Base-by-base conservation (phyloP, 176 grass and related monocot species). In the Zea luxurians region DNA sequence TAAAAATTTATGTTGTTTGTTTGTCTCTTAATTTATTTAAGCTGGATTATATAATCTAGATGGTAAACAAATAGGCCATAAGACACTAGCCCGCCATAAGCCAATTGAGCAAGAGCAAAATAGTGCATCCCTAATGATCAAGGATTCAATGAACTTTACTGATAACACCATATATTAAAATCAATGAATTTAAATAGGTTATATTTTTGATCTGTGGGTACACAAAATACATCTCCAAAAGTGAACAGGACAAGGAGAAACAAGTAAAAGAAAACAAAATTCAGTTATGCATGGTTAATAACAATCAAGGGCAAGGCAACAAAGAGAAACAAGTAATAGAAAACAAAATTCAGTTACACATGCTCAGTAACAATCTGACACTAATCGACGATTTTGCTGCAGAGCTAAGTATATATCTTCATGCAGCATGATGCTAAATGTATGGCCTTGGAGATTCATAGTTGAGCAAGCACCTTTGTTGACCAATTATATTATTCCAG, bases 361-460 rank as follows among this genome's bases (percentile, higher is more conserved):
- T 41, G 66, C 15, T 53, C 36, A 68, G 66, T 43, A 72, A 73
- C 13, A 20, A 57, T 71, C 10, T 21, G 48, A 58, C 64, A 65
- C 17, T 61, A 71, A 82, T 40, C 2, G 52, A 86, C 5, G 17
- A 71, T 82, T 87, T 71, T 72, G 82, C 85, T 77, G 63, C 37
- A 70, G 66, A 70, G 16, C 41, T 35, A 40, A 41, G 48, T 60
- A 71, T 17, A 36, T 36, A 65, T 81, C 53, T 86, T 82, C 73
- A 71, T 66, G 49, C 43, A 78, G 35, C 44, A 73, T 15, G 42
- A 59, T 78, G 60, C 16, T 0, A 73, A 66, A 65, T 70, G 41
- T 66, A 59, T 46, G 52, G 45, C 50, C 61, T 83, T 70, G 38
- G 43, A 48, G 52, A 41, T 73, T 71, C 48, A 82, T 73, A 17